Evolutionary conservation across 208 protist genomes (phyloP), one percentile per base, ranked within the genome.

Genomic region (Leishmania lainsoni): DNA sequence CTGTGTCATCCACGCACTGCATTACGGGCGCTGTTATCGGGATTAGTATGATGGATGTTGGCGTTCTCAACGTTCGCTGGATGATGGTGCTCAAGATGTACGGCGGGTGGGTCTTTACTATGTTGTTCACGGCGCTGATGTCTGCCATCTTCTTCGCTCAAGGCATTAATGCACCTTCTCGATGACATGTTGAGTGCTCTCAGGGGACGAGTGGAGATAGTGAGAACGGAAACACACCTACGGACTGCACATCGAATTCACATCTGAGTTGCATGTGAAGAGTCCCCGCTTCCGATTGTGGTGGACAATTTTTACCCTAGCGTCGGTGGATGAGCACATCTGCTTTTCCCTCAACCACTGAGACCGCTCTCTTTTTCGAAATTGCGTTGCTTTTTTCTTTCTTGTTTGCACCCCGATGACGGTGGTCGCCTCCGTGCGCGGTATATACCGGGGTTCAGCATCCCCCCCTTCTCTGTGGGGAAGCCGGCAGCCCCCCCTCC

Each of bases 1-100:
- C 95, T 52, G 91, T 98, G 49, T 96, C 90, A 3, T 97, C 94
- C 22, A 98, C 97, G 14, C 95, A 98, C 86, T 95, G 92, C 81
- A 97, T 95, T 75, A 94, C 94, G 17, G 96, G 96, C 29, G 92
- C 93, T n/a, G 88, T 98, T 42, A 83, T 97, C 14, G 93, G 92
- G 20, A 91, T 94, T 69, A 92, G 91, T 51, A 90, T 98, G 70
- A 79, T 95, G 39, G 93, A 95, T 59, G 87, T 94, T 42, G 93
- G 91, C 48, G 81, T 91, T 68, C 54, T 49, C 29, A 87, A 89
- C 29, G 88, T 96, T 39, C 85, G 87, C 35, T 96, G 93, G 91
- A 49, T 89, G 61, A 93, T 96, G 84, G 87, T 94, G 51, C 85
- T 89, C 63, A 93, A 93, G 85, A 92, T 96, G 87, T 96, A 94